These are phyloP conservation scores for Microcera coccophila DNA, from an alignment of 2,329 filamentous ascomycete species.

Conservation along the genomic window DNA sequence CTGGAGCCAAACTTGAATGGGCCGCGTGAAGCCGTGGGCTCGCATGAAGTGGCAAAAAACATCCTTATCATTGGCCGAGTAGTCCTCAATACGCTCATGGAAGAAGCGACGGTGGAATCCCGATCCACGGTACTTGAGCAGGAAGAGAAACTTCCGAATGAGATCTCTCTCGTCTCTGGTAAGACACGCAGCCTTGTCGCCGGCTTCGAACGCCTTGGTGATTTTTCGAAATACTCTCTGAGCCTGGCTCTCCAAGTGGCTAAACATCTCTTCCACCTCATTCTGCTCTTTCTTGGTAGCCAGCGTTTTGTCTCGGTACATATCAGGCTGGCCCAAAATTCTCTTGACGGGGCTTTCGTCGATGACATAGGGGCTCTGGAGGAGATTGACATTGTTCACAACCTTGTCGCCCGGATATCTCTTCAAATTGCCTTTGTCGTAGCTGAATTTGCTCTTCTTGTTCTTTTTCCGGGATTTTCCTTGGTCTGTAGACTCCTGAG, in stretches of 20 bases:
- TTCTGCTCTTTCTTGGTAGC: slow-evolving; percentile 14
- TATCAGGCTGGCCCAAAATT: slow-evolving; percentile 22
- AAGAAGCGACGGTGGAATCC: slow-evolving; percentile 35
- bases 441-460: no score
- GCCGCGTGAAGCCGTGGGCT: slow-evolving; percentile 17
- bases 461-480: no score
- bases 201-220: background rate
- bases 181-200: slow-evolving; percentile 22
- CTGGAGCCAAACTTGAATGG: slow-evolving; percentile 29
- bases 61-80: slow-evolving; percentile 26
- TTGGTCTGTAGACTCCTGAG: no score
- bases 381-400: slow-evolving; percentile 24
- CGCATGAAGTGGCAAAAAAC: slow-evolving; percentile 23
- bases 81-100: slow-evolving; percentile 30
- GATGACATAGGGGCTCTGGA: slow-evolving; percentile 7
- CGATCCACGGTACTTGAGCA: slow-evolving; percentile 42
- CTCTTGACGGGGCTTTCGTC: slow-evolving; percentile 19
- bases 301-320: slow-evolving; percentile 23
- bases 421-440: background rate
- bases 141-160: slow-evolving; percentile 43
- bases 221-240: slow-evolving; percentile 30
- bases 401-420: slow-evolving; percentile 21
- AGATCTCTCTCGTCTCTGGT: slow-evolving; percentile 32
- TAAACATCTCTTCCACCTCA: slow-evolving; percentile 23
- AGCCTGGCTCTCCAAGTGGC: slow-evolving; percentile 19